Percentiles rank a stretch among this genome's conserved stretches.
Conservation (phyloP, 2,329 filamentous ascomycete genomes). For the Stagonosporopsis cucurbitacearum region DNA sequence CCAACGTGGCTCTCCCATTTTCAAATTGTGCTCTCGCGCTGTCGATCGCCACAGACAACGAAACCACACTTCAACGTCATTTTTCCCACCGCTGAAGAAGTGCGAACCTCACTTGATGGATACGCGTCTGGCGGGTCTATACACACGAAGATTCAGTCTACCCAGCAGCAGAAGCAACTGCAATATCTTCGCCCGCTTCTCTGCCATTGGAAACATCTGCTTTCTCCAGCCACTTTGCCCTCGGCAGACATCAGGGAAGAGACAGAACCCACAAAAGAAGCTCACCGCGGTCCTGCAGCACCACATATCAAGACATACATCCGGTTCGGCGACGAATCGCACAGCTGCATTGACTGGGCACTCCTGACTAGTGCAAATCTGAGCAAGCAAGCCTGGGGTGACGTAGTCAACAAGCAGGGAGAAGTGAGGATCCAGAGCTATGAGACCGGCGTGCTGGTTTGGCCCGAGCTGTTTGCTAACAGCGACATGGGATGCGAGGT, state of each 20-base stretch:
- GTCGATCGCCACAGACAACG: neutral
- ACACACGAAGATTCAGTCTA: conserved; percentile 76
- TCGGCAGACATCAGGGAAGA: neutral
- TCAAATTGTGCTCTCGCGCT: conserved; percentile 44
- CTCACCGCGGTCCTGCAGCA: conserved; percentile 64
- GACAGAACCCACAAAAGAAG: conserved; percentile 16
- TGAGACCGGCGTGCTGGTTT: conserved; percentile 83
- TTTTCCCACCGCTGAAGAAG: conserved; percentile 81
- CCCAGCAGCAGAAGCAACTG: conserved; percentile 75
- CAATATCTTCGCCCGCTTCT: conserved; percentile 73
- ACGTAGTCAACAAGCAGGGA: conserved; percentile 61
- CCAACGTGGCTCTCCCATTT: conserved; percentile 74
- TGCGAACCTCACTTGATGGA: conserved; percentile 77
- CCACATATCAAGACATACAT: conserved; percentile 93
- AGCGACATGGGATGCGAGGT: conserved; percentile 28
- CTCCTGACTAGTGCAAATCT: conserved; percentile 90
- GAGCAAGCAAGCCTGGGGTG: conserved; percentile 88
- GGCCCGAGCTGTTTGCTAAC: conserved; percentile 65
- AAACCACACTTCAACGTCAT: conserved; percentile 70
- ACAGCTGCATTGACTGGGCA: conserved; percentile 75
- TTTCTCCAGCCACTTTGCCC: neutral
- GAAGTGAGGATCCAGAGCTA: conserved; percentile 78
- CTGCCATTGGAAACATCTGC: conserved; percentile 70
- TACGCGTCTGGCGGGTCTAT: conserved; percentile 81
- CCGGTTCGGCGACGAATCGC: conserved; percentile 59